These are phyloP conservation scores for Musa balbisiana DNA, from an alignment of 202 grass and related monocot genomes.

Conservation along the genomic window DNA sequence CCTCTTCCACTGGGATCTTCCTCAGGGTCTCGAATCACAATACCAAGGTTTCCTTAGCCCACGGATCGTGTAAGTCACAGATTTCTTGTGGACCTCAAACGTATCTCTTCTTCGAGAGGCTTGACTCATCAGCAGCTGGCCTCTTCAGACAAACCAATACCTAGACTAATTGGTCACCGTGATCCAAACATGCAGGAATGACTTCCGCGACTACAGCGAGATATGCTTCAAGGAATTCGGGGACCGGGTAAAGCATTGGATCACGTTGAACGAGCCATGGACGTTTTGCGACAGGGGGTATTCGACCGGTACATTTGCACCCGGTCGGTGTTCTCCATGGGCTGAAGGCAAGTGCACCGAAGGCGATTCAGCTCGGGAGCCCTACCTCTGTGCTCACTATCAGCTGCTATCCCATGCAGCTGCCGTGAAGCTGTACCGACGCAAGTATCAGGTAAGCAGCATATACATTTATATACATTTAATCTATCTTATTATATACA, in stretches of 20 bases:
- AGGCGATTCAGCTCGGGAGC: conserved; percentile 20
- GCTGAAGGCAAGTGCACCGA: background rate
- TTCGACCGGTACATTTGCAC: background rate
- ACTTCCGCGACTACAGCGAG: conserved; percentile 41
- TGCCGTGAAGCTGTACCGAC: conserved; percentile 18
- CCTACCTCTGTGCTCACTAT: conserved; percentile 28
- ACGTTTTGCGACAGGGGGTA: conserved; percentile 30
- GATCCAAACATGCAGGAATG: conserved; percentile 24
- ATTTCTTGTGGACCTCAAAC: too few species aligned
- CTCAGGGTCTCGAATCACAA: conserved; percentile 19
- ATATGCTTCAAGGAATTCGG: conserved; percentile 52
- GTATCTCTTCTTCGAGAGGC: background rate
- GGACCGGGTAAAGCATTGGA: conserved; percentile 56
- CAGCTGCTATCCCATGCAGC: conserved; percentile 26
- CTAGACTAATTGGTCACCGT: background rate
- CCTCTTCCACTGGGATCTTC: conserved; percentile 24
- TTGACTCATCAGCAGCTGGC: too few species aligned
- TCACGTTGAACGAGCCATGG: conserved; percentile 53
- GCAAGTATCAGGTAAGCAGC: conserved; percentile 29
- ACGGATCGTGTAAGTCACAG: background rate
- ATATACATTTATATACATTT: background rate
- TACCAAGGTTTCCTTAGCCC: conserved; percentile 18
- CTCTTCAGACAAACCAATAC: too few species aligned
- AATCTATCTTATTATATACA: too few species aligned
- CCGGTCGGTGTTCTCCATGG: conserved; percentile 17